These are phyloP conservation scores for Rubia peregrina DNA, from an alignment of 305 asterid species.

Conservation along the genomic window DNA sequence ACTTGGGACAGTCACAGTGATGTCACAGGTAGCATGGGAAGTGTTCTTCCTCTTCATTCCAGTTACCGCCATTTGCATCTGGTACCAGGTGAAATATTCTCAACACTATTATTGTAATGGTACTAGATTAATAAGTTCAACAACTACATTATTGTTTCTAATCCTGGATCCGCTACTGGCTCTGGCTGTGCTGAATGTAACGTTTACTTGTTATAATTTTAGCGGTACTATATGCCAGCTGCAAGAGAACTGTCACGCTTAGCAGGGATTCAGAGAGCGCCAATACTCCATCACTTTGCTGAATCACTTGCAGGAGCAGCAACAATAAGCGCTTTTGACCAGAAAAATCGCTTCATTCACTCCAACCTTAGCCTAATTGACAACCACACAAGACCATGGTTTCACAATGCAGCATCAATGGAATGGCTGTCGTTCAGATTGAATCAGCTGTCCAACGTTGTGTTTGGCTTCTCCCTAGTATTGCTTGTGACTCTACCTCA, in stretches of 20 bases:
- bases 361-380: conserved; percentile 78
- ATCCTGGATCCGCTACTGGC: too few species aligned
- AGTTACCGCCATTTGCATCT: conserved; percentile 79
- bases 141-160: too few species aligned
- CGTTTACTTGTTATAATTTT: conserved; percentile 15
- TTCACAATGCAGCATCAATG: conserved; percentile 88
- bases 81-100: conserved; percentile 68
- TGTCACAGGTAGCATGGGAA: conserved; percentile 99
- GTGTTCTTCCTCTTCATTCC: conserved; percentile 89
- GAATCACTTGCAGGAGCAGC: conserved; percentile 94
- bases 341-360: conserved; percentile 59
- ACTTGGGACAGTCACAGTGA: conserved; percentile 90
- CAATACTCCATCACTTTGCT: conserved; percentile 94
- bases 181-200: too few species aligned
- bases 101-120: neutral
- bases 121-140: too few species aligned
- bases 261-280: conserved; percentile 88
- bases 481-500: conserved; percentile 92
- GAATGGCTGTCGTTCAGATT: conserved; percentile 95
- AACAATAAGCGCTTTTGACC: conserved; percentile 83
- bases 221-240: conserved; percentile 95
- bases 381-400: conserved; percentile 90
- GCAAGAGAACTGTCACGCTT: conserved; percentile 96
- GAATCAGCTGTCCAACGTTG: conserved; percentile 80
- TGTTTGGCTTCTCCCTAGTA: conserved; percentile 79